A percentile compares a stretch with the other conserved stretches of the same genome.
These are phyloP conservation scores for Pythium brachiatum DNA, from an alignment of 352 stramenopile genomes.

Conservation along the genomic window DNA sequence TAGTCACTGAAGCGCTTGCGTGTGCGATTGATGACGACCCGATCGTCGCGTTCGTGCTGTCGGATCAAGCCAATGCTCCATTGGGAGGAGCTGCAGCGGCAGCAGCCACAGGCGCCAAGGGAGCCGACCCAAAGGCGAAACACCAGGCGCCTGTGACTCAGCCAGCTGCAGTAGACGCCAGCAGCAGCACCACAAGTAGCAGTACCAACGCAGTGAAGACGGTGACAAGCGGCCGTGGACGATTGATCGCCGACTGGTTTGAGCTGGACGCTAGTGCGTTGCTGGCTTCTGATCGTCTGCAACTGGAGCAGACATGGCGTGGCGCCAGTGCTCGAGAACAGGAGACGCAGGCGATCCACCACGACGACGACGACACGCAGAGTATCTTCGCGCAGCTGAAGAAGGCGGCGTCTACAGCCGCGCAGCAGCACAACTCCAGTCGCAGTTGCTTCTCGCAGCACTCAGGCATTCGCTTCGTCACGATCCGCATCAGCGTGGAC, in stretches of 20 bases:
- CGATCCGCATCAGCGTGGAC: conserved; percentile 50
- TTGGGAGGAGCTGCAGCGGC: not conserved
- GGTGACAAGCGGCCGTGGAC: conserved; percentile 31
- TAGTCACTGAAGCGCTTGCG: conserved; percentile 46
- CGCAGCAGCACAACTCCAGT: not conserved
- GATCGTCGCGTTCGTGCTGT: conserved; percentile 61
- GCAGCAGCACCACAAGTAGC: conserved; percentile 11
- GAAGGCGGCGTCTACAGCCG: not conserved
- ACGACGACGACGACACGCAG: not conserved
- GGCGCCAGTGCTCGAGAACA: not conserved
- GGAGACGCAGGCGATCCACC: not conserved
- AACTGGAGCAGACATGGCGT: conserved; percentile 50
- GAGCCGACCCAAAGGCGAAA: not conserved
- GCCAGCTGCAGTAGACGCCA: not conserved
- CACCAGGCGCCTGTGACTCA: conserved; percentile 6
- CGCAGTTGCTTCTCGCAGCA: conserved; percentile 32
- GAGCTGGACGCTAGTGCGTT: conserved; percentile 64
- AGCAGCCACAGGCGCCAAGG: conserved; percentile 10
- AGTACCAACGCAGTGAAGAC: not conserved
- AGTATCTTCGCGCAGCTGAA: conserved; percentile 11
- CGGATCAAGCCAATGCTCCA: conserved; percentile 33
- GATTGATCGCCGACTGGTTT: conserved; percentile 41
- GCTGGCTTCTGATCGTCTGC: conserved; percentile 29
- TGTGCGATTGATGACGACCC: conserved; percentile 53
- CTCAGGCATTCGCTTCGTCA: conserved; percentile 43